phyloP scores from a whole-genome alignment of 768 basidiomycete species.

The Solioccasus polychromus region DNA sequence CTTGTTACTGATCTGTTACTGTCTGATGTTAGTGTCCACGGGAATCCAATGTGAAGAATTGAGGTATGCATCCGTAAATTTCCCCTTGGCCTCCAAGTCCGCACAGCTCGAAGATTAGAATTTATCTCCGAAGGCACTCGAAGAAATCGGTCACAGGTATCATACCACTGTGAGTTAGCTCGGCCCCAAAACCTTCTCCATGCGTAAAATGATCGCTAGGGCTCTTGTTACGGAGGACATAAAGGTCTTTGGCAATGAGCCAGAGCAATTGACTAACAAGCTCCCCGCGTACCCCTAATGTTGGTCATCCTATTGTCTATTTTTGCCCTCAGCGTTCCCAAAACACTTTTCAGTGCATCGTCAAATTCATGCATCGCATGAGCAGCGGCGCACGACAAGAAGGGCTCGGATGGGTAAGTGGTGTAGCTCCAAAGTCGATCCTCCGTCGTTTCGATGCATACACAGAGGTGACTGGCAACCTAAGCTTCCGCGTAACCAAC shows the following conservation, averaged over 20 bases:
- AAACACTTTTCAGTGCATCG: background rate
- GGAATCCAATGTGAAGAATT: conserved; percentile 13
- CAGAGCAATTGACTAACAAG: too few relatives aligned
- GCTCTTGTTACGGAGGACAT: too few relatives aligned
- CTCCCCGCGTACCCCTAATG: conserved; percentile 6
- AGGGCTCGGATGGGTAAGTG: too few relatives aligned
- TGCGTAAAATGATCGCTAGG: conserved; percentile 5
- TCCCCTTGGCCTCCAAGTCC: background rate
- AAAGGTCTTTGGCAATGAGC: too few relatives aligned
- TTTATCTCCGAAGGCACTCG: background rate
- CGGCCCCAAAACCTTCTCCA: too few relatives aligned
- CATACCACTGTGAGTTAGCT: conserved; percentile 1
- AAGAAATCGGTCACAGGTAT: conserved; percentile 4
- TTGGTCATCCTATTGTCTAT: conserved; percentile 6
- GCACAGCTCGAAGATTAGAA: background rate
- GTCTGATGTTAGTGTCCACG: conserved; percentile 1
- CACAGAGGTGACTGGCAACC: too few relatives aligned
- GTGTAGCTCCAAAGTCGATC: too few relatives aligned
- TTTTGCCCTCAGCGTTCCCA: background rate
- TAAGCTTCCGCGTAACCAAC: too few relatives aligned
- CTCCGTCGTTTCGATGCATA: too few relatives aligned
- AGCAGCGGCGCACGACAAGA: conserved; percentile 2
- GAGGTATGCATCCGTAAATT: conserved; percentile 2
- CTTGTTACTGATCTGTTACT: too few relatives aligned
- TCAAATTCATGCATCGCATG: background rate